Percentiles rank a stretch among this genome's conserved stretches.
Conservation (phyloP, 1,284 basidiomycete genomes). For the Earliella scabrosa region DNA sequence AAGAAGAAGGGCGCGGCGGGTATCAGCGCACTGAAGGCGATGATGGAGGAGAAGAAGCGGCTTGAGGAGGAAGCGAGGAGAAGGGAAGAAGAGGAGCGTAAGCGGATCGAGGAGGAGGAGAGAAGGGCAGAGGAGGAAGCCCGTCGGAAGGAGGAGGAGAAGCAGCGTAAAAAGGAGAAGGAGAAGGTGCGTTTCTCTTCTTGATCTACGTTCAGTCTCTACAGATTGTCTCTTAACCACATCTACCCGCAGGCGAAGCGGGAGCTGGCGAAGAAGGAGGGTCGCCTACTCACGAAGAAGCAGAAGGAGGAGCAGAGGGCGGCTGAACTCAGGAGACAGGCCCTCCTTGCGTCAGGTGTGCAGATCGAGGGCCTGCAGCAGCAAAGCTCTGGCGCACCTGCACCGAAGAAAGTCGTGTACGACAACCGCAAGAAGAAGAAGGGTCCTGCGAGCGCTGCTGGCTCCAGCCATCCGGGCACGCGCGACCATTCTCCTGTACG, state of each 20-base stretch:
- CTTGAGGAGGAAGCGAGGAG: constrained; percentile 80
- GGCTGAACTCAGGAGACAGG: constrained; percentile 91
- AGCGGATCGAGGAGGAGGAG: constrained; percentile 86
- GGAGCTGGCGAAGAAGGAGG: constrained; percentile 89
- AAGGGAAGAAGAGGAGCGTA: constrained; percentile 75
- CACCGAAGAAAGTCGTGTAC: constrained; percentile 78
- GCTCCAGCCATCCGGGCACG: constrained; percentile 39
- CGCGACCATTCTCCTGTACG: constrained; percentile 43
- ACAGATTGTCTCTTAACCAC: constrained; percentile 7
- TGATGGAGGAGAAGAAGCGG: constrained; percentile 90
- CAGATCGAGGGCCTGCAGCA: constrained; percentile 87
- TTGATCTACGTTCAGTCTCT: not conserved
- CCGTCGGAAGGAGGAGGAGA: constrained; percentile 78
- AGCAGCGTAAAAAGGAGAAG: constrained; percentile 85
- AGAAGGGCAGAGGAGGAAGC: constrained; percentile 79
- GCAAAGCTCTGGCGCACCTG: constrained; percentile 47
- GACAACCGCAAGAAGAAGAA: constrained; percentile 84
- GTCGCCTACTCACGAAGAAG: constrained; percentile 90
- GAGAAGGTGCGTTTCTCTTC: constrained; percentile 69
- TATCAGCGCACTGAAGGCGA: constrained; percentile 74
- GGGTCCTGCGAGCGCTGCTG: constrained; percentile 50
- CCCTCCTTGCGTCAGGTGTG: constrained; percentile 88
- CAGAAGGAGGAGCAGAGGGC: constrained; percentile 94
- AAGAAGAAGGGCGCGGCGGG: constrained; percentile 76
- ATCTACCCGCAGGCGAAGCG: constrained; percentile 68